Base-by-base conservation (phyloP, 2,329 filamentous ascomycete genomes). In the Colletotrichum orchidophilum region DNA sequence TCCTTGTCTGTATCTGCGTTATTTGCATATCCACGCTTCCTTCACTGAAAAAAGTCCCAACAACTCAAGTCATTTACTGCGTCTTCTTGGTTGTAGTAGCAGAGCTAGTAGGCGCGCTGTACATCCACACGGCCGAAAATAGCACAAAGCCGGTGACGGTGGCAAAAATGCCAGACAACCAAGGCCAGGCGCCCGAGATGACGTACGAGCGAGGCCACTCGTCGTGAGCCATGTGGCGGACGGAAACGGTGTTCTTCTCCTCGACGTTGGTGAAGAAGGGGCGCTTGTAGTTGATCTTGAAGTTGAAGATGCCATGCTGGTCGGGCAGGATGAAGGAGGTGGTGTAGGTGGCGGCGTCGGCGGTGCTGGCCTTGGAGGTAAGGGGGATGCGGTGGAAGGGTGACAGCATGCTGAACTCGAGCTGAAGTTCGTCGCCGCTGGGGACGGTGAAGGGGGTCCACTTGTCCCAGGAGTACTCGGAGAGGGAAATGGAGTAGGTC, bases 301-400 rank as follows among this genome's bases (percentile, higher is more conserved):
- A 98, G 85, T 97, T 97, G 88, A 98, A 99, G 83, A 99, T 98
- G 80, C 96, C 96, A 85, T 99, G 96, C 83, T 99, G 96, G 81
- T 99, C 96, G 5, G 96, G 96, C 4, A 96, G 88, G 74, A 87
- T 93, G 83, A 99, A 98, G 27, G 89, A 87, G 55, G 89, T 87
- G 73, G 88, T 87, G 86, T 92, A 99, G 73, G 93, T 87, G 60
- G 93, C 92, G 74, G 91, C 90, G 76, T 94, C 91, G 65, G 87
- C 82, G 1, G 91, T 92, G 29, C 86, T 86, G 35, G 83, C 81
- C 11, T 86, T 81, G 15, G 90, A 88, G 9, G 84, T 77, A 35
- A 99, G 91, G 71, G 91, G 87, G 39, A 98, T 88, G 52, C 96
- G 95, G 85, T 98, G 93, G 90, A 98, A 98, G 67, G 96, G 96